Base-by-base conservation (phyloP, 1,284 basidiomycete genomes). In the Filobasidium uniguttulatum region DNA sequence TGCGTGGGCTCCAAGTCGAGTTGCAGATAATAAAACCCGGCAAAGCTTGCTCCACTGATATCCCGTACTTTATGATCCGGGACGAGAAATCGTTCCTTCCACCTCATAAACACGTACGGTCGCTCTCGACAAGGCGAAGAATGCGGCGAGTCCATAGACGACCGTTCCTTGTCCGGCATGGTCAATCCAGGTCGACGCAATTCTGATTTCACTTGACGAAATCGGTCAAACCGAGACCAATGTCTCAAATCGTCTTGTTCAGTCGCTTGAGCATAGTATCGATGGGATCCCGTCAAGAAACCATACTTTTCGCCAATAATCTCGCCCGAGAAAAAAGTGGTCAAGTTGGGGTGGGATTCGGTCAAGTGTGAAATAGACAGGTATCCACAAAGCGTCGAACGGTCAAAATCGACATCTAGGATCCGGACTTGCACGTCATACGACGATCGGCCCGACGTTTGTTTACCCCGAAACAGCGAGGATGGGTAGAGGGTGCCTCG, bases 81-180 rank as follows among this genome's bases (percentile, higher is more conserved):
- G 12, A 96, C 87, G 52, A 97, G 72, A 68, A 96, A 96, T 60
- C 82, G 77, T 70, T 97, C 91, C 71, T 97, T 97, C 85, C 90
- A 94, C 53, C 91, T 76, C 83, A 97, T 89, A 65, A 96, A 97
- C 26, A 75, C 63, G 52, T 71, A 75, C 46, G 68, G 67, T 44
- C 68, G 60, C 55, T 71, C 68, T 43, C 61, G n/a, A n/a, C n/a
- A n/a, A n/a, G n/a, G n/a, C n/a, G n/a, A n/a, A n/a, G n/a, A n/a
- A n/a, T n/a, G 36, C 35, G 19, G 9, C 22, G 56, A 41, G 55
- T 54, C 29, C 47, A 55, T 6, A 46, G 57, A 50, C 60, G 59
- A 17, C 59, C 63, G 6, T 38, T 46, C 31, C 53, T 48, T 15
- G 44, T 59, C 83, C 53, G 79, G 73, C 61, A 89, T 80, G 23